Conservation (phyloP, 768 basidiomycete species). For the Amanita inopinata region DNA sequence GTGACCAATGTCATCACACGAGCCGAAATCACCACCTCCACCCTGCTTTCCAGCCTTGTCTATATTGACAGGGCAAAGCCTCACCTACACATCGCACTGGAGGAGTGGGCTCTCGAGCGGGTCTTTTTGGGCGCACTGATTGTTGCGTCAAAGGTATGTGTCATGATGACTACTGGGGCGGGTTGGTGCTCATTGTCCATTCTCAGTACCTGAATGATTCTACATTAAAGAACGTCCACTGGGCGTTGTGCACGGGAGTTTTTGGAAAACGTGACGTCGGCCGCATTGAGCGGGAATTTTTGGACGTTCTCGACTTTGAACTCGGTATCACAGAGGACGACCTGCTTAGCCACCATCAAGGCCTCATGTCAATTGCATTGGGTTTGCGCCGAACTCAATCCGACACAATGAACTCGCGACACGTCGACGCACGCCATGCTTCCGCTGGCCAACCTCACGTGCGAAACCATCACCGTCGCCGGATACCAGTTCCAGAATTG, state of each 20-base stretch:
- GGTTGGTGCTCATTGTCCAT: constrained; percentile 11
- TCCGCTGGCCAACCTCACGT: constrained; percentile 9
- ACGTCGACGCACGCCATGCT: constrained; percentile 13
- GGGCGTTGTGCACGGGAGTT: constrained; percentile 77
- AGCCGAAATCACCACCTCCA: constrained; percentile 64
- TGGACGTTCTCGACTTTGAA: constrained; percentile 73
- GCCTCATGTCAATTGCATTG: constrained; percentile 20
- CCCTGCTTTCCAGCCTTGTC: constrained; percentile 60
- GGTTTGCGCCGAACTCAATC: constrained; percentile 13
- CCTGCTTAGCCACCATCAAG: constrained; percentile 42
- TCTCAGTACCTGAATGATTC: constrained; percentile 77
- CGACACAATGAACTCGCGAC: constrained; percentile 16
- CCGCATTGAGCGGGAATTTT: constrained; percentile 74
- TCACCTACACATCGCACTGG: constrained; percentile 70
- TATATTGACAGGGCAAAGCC: constrained; percentile 73
- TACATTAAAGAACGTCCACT: constrained; percentile 84
- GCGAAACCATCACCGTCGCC: constrained; percentile 8
- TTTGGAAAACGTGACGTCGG: constrained; percentile 77
- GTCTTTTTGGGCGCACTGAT: constrained; percentile 90
- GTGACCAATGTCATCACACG: constrained; percentile 58
- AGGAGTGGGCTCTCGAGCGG: constrained; percentile 82
- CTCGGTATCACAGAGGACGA: constrained; percentile 57
- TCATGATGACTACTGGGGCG: constrained; percentile 8
- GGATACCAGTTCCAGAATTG: constrained; percentile 29
- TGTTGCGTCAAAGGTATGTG: constrained; percentile 68